Evolutionary conservation across 345 rosid genomes (phyloP), one percentile per base, ranked within the genome.

Genomic region (Sisymbrium irio): DNA sequence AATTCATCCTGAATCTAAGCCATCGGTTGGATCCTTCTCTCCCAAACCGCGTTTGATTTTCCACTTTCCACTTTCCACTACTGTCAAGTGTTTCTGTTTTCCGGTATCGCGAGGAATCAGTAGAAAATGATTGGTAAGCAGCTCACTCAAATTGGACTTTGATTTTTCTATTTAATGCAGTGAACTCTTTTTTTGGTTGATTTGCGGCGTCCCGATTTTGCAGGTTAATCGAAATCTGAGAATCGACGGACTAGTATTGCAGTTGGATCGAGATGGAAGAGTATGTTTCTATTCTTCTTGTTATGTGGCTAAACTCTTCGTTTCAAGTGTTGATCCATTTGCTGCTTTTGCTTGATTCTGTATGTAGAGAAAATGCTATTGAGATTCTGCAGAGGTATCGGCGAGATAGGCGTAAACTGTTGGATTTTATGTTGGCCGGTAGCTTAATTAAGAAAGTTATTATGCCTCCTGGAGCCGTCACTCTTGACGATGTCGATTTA

Each of bases 391-490:
- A 95, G 77, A 85, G 97, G 55, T 92, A 84, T 79, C 84, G 98
- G 59, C 88, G 99, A 6, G 99, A 95, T 78, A 80, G 99, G 81
- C 86, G 84, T 4, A 67, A 87, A 41, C 96, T 95, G 50, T 79
- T 95, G 73, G 95, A 90, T 78, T 95, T 87, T 74, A 81, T 95
- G 63, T 85, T 92, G 57, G 86, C 97, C 4, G 97, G 96, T 50
- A 90, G 89, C 80, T 78, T 95, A 72, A 84, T 95, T 61, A 92
- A 87, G 94, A 92, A 92, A 82, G 99, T 95, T 42, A 83, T 84
- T 33, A 90, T 95, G 97, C 98, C 99, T 71, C 98, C 99, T 64
- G 99, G 99, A 14, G 98, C 99, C 1, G 94, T 92, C 47, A 88
- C 97, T 35, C 82, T 95, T 1, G 99, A 92, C 76, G 99, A 95